These are phyloP conservation scores for Fomitopsis serialis DNA, from an alignment of 768 basidiomycete species.

Conservation along the genomic window DNA sequence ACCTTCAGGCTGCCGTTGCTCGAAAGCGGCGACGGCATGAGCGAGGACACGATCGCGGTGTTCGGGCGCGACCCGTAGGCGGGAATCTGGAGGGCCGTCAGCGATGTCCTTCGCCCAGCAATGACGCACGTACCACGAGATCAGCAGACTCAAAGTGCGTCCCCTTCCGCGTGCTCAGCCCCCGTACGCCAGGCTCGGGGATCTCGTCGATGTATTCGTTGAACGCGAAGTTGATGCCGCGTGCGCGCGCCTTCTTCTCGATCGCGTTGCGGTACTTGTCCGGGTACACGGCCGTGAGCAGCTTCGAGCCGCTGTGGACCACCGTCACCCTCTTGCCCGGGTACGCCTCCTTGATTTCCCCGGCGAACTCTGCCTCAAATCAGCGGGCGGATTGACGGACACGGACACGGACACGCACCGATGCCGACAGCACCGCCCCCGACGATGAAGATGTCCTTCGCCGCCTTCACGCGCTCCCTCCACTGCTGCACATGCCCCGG, in stretches of 20 bases:
- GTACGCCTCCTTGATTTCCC: slow-evolving; percentile 38
- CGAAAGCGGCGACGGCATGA: slow-evolving; percentile 32
- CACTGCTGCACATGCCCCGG: slow-evolving; percentile 21
- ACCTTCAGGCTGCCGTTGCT: slow-evolving; percentile 44
- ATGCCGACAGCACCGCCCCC: slow-evolving; percentile 37
- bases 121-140: slow-evolving; percentile 50
- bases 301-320: slow-evolving; percentile 47
- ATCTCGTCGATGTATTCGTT: slow-evolving; percentile 46
- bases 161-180: slow-evolving; percentile 47
- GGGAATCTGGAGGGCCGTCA: slow-evolving; percentile 19
- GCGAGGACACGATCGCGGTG: slow-evolving; percentile 42
- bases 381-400: too few relatives aligned
- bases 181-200: slow-evolving; percentile 30
- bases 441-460: slow-evolving; percentile 28
- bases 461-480: slow-evolving; percentile 24
- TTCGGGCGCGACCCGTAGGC: slow-evolving; percentile 36
- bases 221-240: slow-evolving; percentile 46
- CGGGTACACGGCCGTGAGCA: slow-evolving; percentile 55
- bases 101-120: not conserved
- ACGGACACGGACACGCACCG: slow-evolving; percentile 25
- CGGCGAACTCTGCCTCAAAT: slow-evolving; percentile 32
- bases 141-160: slow-evolving; percentile 44
- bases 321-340: slow-evolving; percentile 52
- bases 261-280: slow-evolving; percentile 45
- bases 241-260: slow-evolving; percentile 33